Evolutionary conservation across 129 eudicot genomes (phyloP), one percentile per base, ranked within the genome.

Genomic region (Tagetes erecta): DNA sequence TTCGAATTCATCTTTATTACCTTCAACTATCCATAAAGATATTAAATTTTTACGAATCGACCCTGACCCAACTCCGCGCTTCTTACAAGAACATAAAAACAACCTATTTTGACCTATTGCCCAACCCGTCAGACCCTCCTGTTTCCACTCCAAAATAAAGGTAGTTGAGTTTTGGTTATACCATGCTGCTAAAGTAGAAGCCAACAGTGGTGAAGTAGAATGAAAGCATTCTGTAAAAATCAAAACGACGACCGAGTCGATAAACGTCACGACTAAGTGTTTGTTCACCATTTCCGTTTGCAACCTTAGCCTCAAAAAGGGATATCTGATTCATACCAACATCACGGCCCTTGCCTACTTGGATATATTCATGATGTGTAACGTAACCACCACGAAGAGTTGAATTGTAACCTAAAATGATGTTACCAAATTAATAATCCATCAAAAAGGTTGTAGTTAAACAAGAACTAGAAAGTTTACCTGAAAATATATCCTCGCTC

Each of bases 321-420:
- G 98, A 90, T 75, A 93, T 93, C 81, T 93, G 98, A 74, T 93
- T 93, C 97, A 93, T 87, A 8, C 97, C 98, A 72, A 93, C 98
- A 64, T 93, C 98, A 35, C 98, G 85, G 37, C 98, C 98, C 73
- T 93, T 90, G 41, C 98, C 98, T 6, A 93, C 96, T 74, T 93
- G 98, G 76, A 94, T 86, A 72, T 94, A 94, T 65, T 91, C 95
- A 72, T 88, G 92, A 86, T 91, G 97, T 69, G 96, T 93, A 35
- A 93, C 88, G 66, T 80, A 87, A 35, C 98, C 98, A 33, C 97
- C 91, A 68, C 98, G 85, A 6, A 93, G 83, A 41, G 95, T 93
- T 50, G 97, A 93, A 84, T 90, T 93, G 82, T 86, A 93, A 72
- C 98, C 98, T 87, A 87, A 69, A 78, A 58, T 76, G 35, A 44